Evolutionary conservation across 2,329 filamentous ascomycete genomes (phyloP), one percentile per base, ranked within the genome.

Genomic region (Mariannaea elegans): DNA sequence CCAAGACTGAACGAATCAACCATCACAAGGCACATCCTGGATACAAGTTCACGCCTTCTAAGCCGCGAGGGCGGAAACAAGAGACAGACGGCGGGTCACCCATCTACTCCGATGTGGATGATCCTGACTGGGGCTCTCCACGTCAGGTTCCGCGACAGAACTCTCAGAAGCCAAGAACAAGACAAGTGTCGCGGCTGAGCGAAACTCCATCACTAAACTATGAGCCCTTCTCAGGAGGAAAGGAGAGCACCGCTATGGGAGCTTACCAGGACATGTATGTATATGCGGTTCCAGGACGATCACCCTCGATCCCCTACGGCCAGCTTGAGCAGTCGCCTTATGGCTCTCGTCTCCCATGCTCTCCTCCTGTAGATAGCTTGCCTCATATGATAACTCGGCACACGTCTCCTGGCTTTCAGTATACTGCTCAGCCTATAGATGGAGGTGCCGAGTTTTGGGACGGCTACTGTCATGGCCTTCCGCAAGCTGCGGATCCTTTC

Each of bases 41-140:
- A 39, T 99, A 98, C 82, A 98, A 97, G 77, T 99, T 98, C 78
- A 90, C 91, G 2, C 94, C 94, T 2, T 89, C 90, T 69, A 97
- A 95, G 24, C 77, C 78, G 44, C 81, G 81, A 64, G 79, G 78
- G 63, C 41, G 62, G 31, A 76, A 66, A 45, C 72, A 81, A n/a
- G 58, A 63, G 18, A 52, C 41, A 4, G 62, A 64, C 3, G 58
- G 31, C 14, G 63, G 65, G 4, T 62, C 55, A 16, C 21, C 49
- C 19, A 48, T 32, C 27, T 51, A 59, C 46, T 65, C 63, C 3
- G 69, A 68, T 19, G 54, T 65, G 9, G 59, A 62, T 12, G 69
- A 70, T 27, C 62, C 65, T 13, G 69, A 68, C 8, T 71, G 68
- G 67, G 59, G 58, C 10, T 45, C 48, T 12, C 45, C 59, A 9